Base-by-base conservation (phyloP, 768 basidiomycete species). In the Exidia glandulosa region DNA sequence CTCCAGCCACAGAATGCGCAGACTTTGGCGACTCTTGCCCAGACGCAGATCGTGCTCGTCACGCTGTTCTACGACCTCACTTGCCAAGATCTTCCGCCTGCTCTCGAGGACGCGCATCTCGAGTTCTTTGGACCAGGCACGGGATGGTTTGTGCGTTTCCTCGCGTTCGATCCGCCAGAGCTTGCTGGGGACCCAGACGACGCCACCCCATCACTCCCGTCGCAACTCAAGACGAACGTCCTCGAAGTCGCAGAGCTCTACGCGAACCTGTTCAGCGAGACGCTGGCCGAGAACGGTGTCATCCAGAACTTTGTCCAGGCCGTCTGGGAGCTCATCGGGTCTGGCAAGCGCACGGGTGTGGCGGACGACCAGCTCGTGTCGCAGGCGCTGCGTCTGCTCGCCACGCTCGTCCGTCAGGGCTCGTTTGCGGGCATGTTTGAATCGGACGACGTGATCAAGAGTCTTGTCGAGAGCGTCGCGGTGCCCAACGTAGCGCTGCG, bases 21-120 rank as follows among this genome's bases (percentile, higher is more conserved):
- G 48, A 76, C 72, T 76, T 79, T 64, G 69, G 78, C 76, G 37
- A 66, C 72, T 2, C 71, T 93, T 32, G 85, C 89, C 1, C 87
- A 90, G 63, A 80, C 82, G 0, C 85, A 90, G 79, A 81, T 86
- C 23, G 77, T 93, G 6, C 77, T 96, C 16, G 77, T 88, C 19
- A 89, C 94, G 34, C 82, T 98, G 29, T 98, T 87, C 75, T 88
- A 94, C 67, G 96, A 98, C 71, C 82, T 99, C 63, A 93, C 88
- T 2, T 90, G 89, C 65, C 95, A 98, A 64, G 96, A 99, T 73
- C 77, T 98, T 19, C 96, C 94, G 3, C 92, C 93, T 14, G 87
- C 85, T 64, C 86, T 99, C 66, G 96, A 99, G 69, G 96, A 98
- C 67, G 76, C 84, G 30, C 84, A 94, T 61, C 75, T 79, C 23